phyloP scores from a whole-genome alignment of 148 eudicot species.

The Polygonum maritimum region DNA sequence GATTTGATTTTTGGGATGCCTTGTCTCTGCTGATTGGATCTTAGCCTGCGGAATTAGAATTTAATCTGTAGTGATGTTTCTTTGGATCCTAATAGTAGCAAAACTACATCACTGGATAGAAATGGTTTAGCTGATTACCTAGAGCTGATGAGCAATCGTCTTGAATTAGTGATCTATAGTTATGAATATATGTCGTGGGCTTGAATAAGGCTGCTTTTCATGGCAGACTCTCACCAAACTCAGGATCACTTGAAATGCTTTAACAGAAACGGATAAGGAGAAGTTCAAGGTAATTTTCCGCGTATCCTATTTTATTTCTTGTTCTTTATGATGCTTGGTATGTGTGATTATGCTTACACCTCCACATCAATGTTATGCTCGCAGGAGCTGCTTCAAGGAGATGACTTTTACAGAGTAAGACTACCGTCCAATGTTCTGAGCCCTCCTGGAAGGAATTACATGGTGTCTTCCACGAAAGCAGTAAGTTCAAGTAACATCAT shows the following conservation, averaged over 20 bases:
- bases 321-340: background rate
- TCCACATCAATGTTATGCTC: constrained; percentile 4
- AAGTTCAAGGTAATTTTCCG: constrained; percentile 57
- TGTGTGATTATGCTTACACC: constrained; percentile 6
- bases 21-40: no score
- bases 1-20: background rate
- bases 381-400: constrained; percentile 63
- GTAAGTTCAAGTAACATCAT: constrained; percentile 35
- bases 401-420: constrained; percentile 79
- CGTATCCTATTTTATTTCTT: background rate
- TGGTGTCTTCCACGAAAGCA: constrained; percentile 76
- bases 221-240: constrained; percentile 85
- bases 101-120: background rate
- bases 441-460: constrained; percentile 79
- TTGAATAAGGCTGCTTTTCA: background rate
- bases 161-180: background rate
- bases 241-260: constrained; percentile 68
- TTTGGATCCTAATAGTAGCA: background rate
- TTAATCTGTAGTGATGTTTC: no score
- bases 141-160: background rate
- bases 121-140: background rate
- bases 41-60: background rate
- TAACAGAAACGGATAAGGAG: constrained; percentile 54
- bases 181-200: background rate
- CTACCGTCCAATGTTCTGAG: constrained; percentile 76